phyloP scores from a whole-genome alignment of 1,139 yeast species.

The Eremothecium gossypii region DNA sequence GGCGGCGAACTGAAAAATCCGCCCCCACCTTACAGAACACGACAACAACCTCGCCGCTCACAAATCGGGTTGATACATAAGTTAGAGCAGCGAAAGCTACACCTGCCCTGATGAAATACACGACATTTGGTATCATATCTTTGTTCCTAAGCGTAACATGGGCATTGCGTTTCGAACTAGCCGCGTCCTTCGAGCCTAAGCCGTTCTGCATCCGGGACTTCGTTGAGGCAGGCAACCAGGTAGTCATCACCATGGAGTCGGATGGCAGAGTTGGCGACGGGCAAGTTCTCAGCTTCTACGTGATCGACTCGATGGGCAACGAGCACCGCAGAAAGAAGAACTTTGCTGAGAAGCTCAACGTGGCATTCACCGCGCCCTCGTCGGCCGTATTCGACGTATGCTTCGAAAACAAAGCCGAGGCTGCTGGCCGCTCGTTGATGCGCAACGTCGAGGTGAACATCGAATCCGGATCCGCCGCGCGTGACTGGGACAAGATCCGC shows the following conservation, averaged over 20 bases:
- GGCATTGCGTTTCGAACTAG: slow-evolving; percentile 30
- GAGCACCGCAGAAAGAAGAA: slow-evolving; percentile 60
- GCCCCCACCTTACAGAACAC: background rate
- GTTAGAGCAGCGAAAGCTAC: too few relatives aligned
- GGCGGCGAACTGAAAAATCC: too few relatives aligned
- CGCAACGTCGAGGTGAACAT: slow-evolving; percentile 81
- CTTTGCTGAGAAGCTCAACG: slow-evolving; percentile 53
- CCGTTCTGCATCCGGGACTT: slow-evolving; percentile 84
- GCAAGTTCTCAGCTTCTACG: slow-evolving; percentile 54
- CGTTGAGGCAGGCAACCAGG: slow-evolving; percentile 72
- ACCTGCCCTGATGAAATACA: slow-evolving; percentile 4
- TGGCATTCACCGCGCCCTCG: slow-evolving; percentile 77
- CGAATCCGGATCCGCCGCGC: slow-evolving; percentile 92
- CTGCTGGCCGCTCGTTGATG: slow-evolving; percentile 34
- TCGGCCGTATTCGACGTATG: slow-evolving; percentile 87
- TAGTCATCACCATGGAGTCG: slow-evolving; percentile 69
- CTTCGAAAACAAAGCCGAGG: slow-evolving; percentile 56
- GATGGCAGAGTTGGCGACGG: slow-evolving; percentile 79
- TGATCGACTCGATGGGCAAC: slow-evolving; percentile 61
- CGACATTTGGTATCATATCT: slow-evolving; percentile 5
- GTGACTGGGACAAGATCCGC: slow-evolving; percentile 95
- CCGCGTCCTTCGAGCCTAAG: slow-evolving; percentile 33
- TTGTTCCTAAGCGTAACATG: slow-evolving; percentile 4
- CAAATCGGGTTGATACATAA: background rate
- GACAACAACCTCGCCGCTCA: background rate